Conservation (phyloP, 371 early-diverging fungal species). For the Saksenaea vasiformis region DNA sequence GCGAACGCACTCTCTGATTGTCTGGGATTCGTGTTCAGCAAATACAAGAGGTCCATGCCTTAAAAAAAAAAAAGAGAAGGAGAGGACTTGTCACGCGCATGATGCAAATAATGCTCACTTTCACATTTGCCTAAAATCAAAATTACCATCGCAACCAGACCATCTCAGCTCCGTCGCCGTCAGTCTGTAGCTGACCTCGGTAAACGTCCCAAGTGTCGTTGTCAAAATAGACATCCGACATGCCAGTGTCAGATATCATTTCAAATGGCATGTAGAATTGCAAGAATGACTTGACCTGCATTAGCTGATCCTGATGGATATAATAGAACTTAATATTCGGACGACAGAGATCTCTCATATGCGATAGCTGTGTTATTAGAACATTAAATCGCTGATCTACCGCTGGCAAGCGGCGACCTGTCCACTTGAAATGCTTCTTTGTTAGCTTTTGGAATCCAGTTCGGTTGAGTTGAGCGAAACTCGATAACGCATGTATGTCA, state of each 20-base stretch:
- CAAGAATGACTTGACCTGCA: constrained; percentile 82
- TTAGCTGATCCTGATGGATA: constrained; percentile 93
- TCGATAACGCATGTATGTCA: constrained; percentile 86
- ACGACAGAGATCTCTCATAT: constrained; percentile 83
- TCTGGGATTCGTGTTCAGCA: constrained; percentile 98
- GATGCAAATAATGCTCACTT: constrained; percentile 14
- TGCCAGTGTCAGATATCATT: constrained; percentile 51
- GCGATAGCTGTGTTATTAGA: constrained; percentile 82
- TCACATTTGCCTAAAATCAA: constrained; percentile 52
- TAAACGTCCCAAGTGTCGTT: constrained; percentile 85
- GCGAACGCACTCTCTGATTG: constrained; percentile 91
- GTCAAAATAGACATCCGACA: constrained; percentile 92
- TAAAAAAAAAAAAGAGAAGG: neutral
- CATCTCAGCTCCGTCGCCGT: constrained; percentile 85
- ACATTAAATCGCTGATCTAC: constrained; percentile 86
- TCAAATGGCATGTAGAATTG: constrained; percentile 63
- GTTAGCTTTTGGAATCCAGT: constrained; percentile 93
- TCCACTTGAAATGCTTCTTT: constrained; percentile 90
- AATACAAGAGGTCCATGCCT: constrained; percentile 67
- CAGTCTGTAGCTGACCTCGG: constrained; percentile 81
- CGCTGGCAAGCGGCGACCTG: constrained; percentile 53
- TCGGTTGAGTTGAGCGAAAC: constrained; percentile 90
- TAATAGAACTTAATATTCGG: constrained; percentile 94
- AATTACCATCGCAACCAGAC: constrained; percentile 93
- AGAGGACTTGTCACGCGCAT: constrained; percentile 2